Evolutionary conservation across 2,329 filamentous ascomycete species (phyloP).

Genomic region (Trichoderma sp.): DNA sequence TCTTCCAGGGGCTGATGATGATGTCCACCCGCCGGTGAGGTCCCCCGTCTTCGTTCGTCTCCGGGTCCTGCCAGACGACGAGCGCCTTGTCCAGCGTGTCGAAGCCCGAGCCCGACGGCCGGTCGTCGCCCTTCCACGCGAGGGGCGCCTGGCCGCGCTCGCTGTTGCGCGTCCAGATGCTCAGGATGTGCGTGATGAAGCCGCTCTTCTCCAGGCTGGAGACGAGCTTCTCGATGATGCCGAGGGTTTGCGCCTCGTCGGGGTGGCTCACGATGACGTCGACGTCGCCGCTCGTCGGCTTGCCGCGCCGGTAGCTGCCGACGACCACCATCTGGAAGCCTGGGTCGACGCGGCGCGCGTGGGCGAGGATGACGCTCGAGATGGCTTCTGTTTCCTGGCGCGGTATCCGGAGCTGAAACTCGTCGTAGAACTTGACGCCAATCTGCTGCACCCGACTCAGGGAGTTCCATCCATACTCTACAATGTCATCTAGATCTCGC

Average conservation of each 20-base stretch:
- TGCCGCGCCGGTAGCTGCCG: slow-evolving; percentile 81
- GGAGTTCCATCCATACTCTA: slow-evolving; percentile 76
- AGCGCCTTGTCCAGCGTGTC: slow-evolving; percentile 90
- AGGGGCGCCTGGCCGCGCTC: slow-evolving; percentile 68
- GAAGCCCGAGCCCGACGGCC: slow-evolving; percentile 61
- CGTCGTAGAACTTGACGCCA: slow-evolving; percentile 89
- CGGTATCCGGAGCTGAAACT: slow-evolving; percentile 73
- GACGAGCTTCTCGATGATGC: slow-evolving; percentile 74
- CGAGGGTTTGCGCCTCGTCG: slow-evolving; percentile 65
- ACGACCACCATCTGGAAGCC: slow-evolving; percentile 65
- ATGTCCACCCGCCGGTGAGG: slow-evolving; percentile 86
- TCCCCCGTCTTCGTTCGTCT: not conserved
- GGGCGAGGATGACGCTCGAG: slow-evolving; percentile 60
- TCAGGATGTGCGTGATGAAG: slow-evolving; percentile 81
- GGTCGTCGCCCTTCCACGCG: slow-evolving; percentile 52
- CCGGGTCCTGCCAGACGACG: slow-evolving; percentile 76
- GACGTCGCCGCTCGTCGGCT: slow-evolving; percentile 74
- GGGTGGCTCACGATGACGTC: slow-evolving; percentile 84
- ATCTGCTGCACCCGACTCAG: slow-evolving; percentile 86
- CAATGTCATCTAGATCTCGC: slow-evolving; percentile 81
- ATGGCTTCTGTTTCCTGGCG: slow-evolving; percentile 74
- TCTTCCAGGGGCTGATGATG: slow-evolving; percentile 85
- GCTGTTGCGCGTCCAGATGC: slow-evolving; percentile 68
- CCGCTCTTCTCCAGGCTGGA: slow-evolving; percentile 66
- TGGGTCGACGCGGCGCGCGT: slow-evolving; percentile 65